Percentiles rank a stretch among this genome's conserved stretches.
These are phyloP conservation scores for Apophysomyces variabilis DNA, from an alignment of 371 early-diverging fungal genomes.

Conservation along the genomic window DNA sequence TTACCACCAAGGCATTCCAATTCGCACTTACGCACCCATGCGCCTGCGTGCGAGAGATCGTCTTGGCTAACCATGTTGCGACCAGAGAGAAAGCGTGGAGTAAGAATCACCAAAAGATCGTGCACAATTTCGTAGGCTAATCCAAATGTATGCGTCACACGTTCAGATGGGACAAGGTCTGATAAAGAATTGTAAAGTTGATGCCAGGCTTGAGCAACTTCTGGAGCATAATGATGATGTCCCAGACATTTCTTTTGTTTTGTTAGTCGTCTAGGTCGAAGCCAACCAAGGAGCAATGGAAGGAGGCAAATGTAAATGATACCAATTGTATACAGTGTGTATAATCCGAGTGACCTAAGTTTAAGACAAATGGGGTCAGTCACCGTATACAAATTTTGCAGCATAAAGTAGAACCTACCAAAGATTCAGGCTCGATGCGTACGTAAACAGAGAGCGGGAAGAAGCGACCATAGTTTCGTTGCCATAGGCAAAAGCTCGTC, in stretches of 20 bases:
- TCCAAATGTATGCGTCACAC: background rate
- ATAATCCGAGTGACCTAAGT: background rate
- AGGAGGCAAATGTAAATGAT: slow-evolving; percentile 31
- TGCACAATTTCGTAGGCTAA: slow-evolving; percentile 17
- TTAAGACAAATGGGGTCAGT: background rate
- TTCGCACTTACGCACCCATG: slow-evolving; percentile 44
- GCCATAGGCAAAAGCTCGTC: slow-evolving; percentile 5
- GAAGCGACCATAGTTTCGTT: background rate
- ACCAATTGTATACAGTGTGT: slow-evolving; percentile 26
- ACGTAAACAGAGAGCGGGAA: background rate
- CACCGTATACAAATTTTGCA: background rate
- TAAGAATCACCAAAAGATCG: slow-evolving; percentile 12
- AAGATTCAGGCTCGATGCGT: background rate
- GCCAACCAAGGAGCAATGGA: slow-evolving; percentile 28
- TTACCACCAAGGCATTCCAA: slow-evolving; percentile 47
- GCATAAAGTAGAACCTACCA: background rate
- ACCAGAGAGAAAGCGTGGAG: slow-evolving; percentile 3
- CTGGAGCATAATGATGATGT: slow-evolving; percentile 40
- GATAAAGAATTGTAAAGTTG: slow-evolving; percentile 21
- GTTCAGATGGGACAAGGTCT: slow-evolving; percentile 5
- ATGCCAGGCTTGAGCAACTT: slow-evolving; percentile 34
- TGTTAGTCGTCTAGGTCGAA: slow-evolving; percentile 29
- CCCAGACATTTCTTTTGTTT: slow-evolving; percentile 17
- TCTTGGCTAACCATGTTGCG: slow-evolving; percentile 21
- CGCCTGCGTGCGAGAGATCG: slow-evolving; percentile 30